Percentiles rank a stretch among this genome's conserved stretches.
These are phyloP conservation scores for cucumber (Cucumis sativus) DNA, from an alignment of 306 rosid genomes.

Conservation along the genomic window Cucumber_9930_V3 NC_026658.2:15169001-15169500, in stretches of 20 bases:
- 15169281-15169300: not conserved
- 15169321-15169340: not conserved
- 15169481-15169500: too few relatives aligned
- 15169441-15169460: too few relatives aligned
- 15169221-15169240: not conserved
- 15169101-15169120: not conserved
- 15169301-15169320: not conserved
- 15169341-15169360: not conserved
- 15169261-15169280: too few relatives aligned
- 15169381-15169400: too few relatives aligned
- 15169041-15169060: not conserved
- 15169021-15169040: too few relatives aligned
- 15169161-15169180: not conserved
- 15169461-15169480: too few relatives aligned
- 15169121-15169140: not conserved
- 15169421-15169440: too few relatives aligned
- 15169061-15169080: not conserved
- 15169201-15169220: not conserved
- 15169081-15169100: not conserved
- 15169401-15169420: too few relatives aligned
- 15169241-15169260: not conserved
- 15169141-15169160: not conserved
- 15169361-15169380: too few relatives aligned
- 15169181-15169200: not conserved
- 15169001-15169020: constrained; percentile 43